These are phyloP conservation scores for Solanum arcanum DNA, from an alignment of 257 asterid species.

Conservation along the genomic window DNA sequence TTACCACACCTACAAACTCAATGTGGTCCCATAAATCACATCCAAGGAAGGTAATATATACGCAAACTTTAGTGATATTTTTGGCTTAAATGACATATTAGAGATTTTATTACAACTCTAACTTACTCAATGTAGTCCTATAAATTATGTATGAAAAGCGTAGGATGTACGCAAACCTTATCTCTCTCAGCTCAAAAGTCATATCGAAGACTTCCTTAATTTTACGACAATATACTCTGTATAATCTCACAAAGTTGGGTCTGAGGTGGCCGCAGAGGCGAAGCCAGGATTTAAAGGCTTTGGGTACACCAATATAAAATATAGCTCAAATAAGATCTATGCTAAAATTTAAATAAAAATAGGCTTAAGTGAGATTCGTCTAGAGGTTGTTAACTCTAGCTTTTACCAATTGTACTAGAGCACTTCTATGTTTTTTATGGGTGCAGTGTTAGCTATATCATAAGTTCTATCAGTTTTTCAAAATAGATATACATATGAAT, in stretches of 20 bases:
- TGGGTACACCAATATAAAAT: too few species aligned
- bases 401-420: too few species aligned
- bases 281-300: too few species aligned
- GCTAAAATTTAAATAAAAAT: too few species aligned
- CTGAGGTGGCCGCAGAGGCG: neutral
- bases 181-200: too few species aligned
- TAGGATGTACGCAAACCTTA: neutral
- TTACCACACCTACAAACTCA: neutral
- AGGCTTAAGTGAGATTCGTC: too few species aligned
- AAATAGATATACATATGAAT: too few species aligned
- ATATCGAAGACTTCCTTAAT: neutral
- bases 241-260: neutral
- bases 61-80: neutral
- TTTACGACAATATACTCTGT: neutral
- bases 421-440: too few species aligned
- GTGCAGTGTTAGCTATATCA: too few species aligned
- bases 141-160: rapidly evolving
- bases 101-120: neutral
- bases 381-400: too few species aligned
- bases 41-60: neutral
- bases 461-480: too few species aligned
- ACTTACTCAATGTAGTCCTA: neutral
- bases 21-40: neutral
- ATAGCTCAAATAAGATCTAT: too few species aligned
- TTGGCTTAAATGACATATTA: neutral